Conservation (phyloP, 768 basidiomycete species). For the Rubroboletus satanas region DNA sequence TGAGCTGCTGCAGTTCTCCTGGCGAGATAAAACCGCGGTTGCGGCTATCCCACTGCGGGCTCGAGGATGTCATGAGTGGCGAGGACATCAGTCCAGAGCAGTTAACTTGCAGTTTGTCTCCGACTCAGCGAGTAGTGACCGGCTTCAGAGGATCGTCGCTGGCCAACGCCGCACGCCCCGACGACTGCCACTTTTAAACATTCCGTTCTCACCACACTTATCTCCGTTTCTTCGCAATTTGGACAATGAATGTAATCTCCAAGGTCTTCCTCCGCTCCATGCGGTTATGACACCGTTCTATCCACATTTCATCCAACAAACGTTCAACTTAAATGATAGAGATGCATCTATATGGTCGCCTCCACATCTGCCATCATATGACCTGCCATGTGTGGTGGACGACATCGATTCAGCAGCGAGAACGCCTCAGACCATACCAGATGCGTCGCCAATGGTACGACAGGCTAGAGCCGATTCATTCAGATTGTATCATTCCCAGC, state of each 20-base stretch:
- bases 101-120: background rate
- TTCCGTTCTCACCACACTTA: background rate
- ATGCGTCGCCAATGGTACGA: no score
- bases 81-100: slow-evolving; percentile 10
- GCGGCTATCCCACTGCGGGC: slow-evolving; percentile 36
- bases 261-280: background rate
- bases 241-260: background rate
- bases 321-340: background rate
- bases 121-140: background rate
- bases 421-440: background rate
- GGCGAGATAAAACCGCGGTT: slow-evolving; percentile 34
- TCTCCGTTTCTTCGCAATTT: background rate
- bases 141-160: slow-evolving; percentile 5
- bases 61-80: slow-evolving; percentile 23
- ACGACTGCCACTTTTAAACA: background rate
- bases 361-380: background rate
- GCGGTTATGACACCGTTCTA: background rate
- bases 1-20: slow-evolving; percentile 32
- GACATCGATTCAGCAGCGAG: background rate
- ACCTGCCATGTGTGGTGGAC: background rate
- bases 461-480: no score
- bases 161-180: background rate
- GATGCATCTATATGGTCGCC: background rate
- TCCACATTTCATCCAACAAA: background rate
- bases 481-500: background rate